Base-by-base conservation (phyloP, 2,329 filamentous ascomycete species). In the Cercospora beticola region DNA sequence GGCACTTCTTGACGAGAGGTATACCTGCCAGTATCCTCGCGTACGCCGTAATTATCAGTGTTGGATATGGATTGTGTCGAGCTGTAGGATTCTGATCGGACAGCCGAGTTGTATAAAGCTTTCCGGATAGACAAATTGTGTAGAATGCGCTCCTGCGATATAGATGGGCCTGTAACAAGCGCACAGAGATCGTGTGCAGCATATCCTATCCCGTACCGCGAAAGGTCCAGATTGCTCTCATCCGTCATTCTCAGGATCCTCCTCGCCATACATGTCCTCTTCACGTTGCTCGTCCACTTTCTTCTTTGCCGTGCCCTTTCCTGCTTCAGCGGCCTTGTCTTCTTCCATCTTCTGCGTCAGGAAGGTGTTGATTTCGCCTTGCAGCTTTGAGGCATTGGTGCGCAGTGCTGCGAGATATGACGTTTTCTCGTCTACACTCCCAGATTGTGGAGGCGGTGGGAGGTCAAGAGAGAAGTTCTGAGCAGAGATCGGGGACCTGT, bases 1-100 rank as follows among this genome's bases (percentile, higher is more conserved):
- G 91, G 78, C 95, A 99, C 79, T 99, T 99, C 81, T 90, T 99
- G 76, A 96, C 91, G 62, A 86, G 94, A n/a, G 95, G 95, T 76
- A 88, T 99, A 43, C 94, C 95, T 0, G 90, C 91, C 77, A 96
- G 92, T 80, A 78, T 98, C 40, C 84, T 97, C 65, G 90, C 93
- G 0, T 90, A 97, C 74, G 79, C 85, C 0, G 92, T 99, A 9
- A 90, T 97, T 52, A 86, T 98, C 30, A 94, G 93, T 0, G 82
- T 99, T 52, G 96, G 95, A 0, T 99, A 97, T 81, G 93, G 90
- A 1, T 84, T 96, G 72, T 97, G 98, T 93, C 85, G 90, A 72
- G 84, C 93, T 61, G 89, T 87, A 10, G 89, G 89, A 0, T 84
- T 93, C 62, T 90, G 82, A 70, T 65, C 57, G 36, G 49, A 54